Conservation (phyloP, 495 filamentous ascomycete genomes). For the Thermothielavioides terrestris region DNA sequence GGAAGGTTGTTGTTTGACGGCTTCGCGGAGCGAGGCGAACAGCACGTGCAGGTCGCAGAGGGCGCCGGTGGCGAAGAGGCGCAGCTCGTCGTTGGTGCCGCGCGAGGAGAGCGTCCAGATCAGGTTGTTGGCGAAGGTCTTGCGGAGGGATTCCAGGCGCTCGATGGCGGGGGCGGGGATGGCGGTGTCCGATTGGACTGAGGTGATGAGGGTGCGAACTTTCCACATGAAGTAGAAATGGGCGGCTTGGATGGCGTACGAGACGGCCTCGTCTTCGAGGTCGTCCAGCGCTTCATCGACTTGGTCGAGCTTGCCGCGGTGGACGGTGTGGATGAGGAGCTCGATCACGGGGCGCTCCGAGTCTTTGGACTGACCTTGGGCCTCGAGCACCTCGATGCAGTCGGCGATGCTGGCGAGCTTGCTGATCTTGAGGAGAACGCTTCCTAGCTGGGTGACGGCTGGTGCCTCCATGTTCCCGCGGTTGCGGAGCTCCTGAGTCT, state of each 20-base stretch:
- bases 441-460: slow-evolving; percentile 60
- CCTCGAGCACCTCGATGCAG: slow-evolving; percentile 63
- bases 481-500: slow-evolving; percentile 54
- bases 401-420: slow-evolving; percentile 76
- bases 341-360: slow-evolving; percentile 48
- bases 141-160: slow-evolving; percentile 47
- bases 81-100: slow-evolving; percentile 62
- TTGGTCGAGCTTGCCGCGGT: slow-evolving; percentile 55
- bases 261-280: slow-evolving; percentile 66
- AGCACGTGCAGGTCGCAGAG: slow-evolving; percentile 75
- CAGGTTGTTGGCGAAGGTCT: slow-evolving; percentile 51
- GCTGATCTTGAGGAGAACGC: slow-evolving; percentile 74
- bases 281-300: slow-evolving; percentile 55
- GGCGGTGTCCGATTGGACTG: slow-evolving; percentile 34
- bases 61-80: slow-evolving; percentile 61
- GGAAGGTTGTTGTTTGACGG: slow-evolving; percentile 20
- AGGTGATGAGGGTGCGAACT: slow-evolving; percentile 42
- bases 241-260: slow-evolving; percentile 59
- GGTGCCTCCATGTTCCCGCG: slow-evolving; percentile 52
- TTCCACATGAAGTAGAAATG: slow-evolving; percentile 97
- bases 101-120: slow-evolving; percentile 56
- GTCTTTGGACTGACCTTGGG: slow-evolving; percentile 44
- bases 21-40: slow-evolving; percentile 59
- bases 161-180: slow-evolving; percentile 46
- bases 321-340: slow-evolving; percentile 56